Base-by-base conservation (phyloP, 257 asterid genomes). In the Jacaranda copaia region DNA sequence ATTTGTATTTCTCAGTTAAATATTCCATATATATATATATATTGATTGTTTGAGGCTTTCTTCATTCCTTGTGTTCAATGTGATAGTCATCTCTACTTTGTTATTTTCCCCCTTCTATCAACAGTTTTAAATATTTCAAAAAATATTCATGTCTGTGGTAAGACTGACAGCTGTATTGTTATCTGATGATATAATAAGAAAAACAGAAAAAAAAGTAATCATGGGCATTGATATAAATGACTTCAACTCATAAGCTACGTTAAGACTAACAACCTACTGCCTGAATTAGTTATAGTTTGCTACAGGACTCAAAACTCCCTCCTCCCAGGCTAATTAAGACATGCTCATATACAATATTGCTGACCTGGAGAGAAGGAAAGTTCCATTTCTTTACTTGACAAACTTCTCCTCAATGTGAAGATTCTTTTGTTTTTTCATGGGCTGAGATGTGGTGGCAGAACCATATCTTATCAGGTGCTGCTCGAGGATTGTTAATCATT, bases 281-380 rank as follows among this genome's bases (percentile, higher is more conserved):
- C 56, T 45, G 61, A 20, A 60, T 46, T n/a, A 73, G 38, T 35
- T 4, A 46, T 35, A 55, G 12, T 52, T 59, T 60, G 15, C 16
- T 45, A 25, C 14, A 60, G 69, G 36, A 60, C 49, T 73, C 78
- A 25, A 14, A 43, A 53, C 46, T 18, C 7, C 65, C 45, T 38
- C 35, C 20, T 19, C 66, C 15, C 57, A 60, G 35, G 19, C 18
- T 20, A 20, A 25, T 51, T 25, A 42, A 8, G 45, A 13, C 20
- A 38, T 68, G 64, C 55, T 77, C 58, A 58, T 36, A 58, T 60
- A 69, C 67, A 12, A 77, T 38, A 43, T 16, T 69, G 56, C 77
- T 60, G 71, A 70, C 66, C 77, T 70, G 72, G 73, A 60, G 52
- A 70, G 35, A 18, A 19, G 5, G 20, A 15, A 67, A 67, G 52